phyloP scores from a whole-genome alignment of 331 rosid genomes.

The Quercus lobata region DNA sequence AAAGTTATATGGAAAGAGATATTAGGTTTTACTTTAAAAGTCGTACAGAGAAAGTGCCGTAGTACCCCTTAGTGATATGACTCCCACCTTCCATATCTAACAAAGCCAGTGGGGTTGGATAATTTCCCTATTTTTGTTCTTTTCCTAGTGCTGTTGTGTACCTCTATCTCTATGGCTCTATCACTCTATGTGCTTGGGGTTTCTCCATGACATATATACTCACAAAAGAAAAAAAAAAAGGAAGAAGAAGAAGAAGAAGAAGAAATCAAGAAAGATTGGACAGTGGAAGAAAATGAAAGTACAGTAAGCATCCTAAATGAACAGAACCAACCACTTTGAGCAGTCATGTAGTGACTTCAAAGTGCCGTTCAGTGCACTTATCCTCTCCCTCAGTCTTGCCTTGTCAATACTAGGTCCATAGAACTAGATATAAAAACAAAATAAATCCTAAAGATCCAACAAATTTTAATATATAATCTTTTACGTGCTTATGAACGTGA shows the following conservation, averaged over 20 bases:
- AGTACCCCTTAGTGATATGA: constrained; percentile 39
- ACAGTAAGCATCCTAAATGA: constrained; percentile 59
- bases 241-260: no score
- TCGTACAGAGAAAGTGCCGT: constrained; percentile 42
- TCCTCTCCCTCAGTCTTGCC: neutral
- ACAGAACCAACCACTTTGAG: constrained; percentile 52
- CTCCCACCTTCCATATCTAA: constrained; percentile 32
- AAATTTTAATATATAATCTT: no score
- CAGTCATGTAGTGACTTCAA: constrained; percentile 19
- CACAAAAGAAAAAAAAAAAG: neutral
- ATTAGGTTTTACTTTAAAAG: constrained; percentile 34
- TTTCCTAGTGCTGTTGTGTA: neutral
- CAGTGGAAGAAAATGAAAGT: neutral
- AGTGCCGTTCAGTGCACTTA: constrained; percentile 4
- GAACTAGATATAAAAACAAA: no score
- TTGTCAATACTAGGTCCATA: no score
- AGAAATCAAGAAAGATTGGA: neutral
- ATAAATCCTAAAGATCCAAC: no score
- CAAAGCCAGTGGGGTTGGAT: constrained; percentile 25
- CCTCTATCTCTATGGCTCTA: neutral
- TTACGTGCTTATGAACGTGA: no score
- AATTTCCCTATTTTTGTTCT: constrained; percentile 4
- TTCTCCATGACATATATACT: neutral
- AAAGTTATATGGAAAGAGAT: neutral
- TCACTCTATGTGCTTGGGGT: neutral